Evolutionary conservation across 2,329 filamentous ascomycete species (phyloP).

Genomic region (Penicillium fuscoglaucum): DNA sequence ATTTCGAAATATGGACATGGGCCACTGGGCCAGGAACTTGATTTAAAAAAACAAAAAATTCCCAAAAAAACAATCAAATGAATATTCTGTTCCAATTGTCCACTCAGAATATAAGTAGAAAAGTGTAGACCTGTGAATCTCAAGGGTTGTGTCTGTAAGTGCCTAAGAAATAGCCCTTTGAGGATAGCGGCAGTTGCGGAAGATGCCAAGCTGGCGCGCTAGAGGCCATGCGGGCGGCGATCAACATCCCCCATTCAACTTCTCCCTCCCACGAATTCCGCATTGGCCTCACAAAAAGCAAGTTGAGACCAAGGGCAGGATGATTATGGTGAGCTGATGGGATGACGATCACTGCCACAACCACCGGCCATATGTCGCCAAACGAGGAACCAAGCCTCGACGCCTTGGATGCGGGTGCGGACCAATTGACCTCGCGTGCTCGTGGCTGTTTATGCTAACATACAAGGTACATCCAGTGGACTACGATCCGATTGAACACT

Average conservation of each 20-base stretch:
- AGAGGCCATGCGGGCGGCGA: conserved; percentile 16
- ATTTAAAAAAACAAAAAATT: not conserved
- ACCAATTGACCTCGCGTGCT: conserved; percentile 4
- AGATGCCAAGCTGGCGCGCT: conserved; percentile 20
- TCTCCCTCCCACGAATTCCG: conserved; percentile 15
- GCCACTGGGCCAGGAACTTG: conserved; percentile 6
- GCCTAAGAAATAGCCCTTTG: not conserved
- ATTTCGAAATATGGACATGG: conserved; percentile 21
- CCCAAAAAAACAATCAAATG: conserved; percentile 4
- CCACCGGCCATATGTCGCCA: conserved; percentile 40
- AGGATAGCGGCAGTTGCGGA: conserved; percentile 13
- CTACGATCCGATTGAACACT: conserved; percentile 89
- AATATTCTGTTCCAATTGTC: not conserved
- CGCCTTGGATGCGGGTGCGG: conserved; percentile 48
- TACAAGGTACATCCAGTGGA: conserved; percentile 56
- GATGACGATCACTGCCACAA: conserved; percentile 37
- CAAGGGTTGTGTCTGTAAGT: not conserved
- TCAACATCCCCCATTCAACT: conserved; percentile 10
- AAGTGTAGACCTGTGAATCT: not conserved
- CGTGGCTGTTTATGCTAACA: conserved; percentile 10
- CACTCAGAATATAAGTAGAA: not conserved
- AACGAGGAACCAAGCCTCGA: conserved; percentile 41
- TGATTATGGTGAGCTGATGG: conserved; percentile 32
- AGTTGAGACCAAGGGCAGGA: conserved; percentile 20
- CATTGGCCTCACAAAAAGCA: conserved; percentile 16